Evolutionary conservation across 768 basidiomycete genomes (phyloP), one percentile per base, ranked within the genome.

Genomic region (Gyrodon lividus): DNA sequence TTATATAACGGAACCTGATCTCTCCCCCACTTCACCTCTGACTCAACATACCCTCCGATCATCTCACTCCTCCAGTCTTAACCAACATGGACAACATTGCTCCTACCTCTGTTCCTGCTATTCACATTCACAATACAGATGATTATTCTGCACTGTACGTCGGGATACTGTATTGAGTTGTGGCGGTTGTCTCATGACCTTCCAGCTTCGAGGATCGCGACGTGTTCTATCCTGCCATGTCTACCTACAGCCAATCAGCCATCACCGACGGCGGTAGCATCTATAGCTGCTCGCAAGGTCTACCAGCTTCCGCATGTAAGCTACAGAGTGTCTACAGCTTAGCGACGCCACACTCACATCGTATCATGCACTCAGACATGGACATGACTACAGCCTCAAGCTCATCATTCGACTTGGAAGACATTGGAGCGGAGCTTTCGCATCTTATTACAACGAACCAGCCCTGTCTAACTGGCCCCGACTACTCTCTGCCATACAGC

Each of bases 1-100:
- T 23, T 65, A 65, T 64, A 64, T 59, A 66, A 63, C 4, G 23
- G 41, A 8, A n/a, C 45, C 31, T 30, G 16, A 34, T 49, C 40
- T 37, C 4, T 49, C 40, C 34, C 4, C 31, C 35, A 35, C 43
- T 30, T 12, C 12, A 34, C 47, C 46, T 43, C n/a, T 51, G 33
- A 55, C 40, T 56, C 50, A 54, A 26, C 52, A 49, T 24, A 28
- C 42, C 33, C 54, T 51, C 48, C 28, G 33, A 41, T 35, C 19
- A 35, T 41, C 47, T 3, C 51, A 13, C 40, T 26, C 26, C 31
- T n/a, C 22, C 44, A 7, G 20, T n/a, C 24, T 12, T 2, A 9
- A 10, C 16, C 50, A n/a, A 31, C n/a, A 66, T 61, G 59, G 43
- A 51, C 35, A 45, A 28, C 48, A 2, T 41, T 24, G n/a, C 54